phyloP scores from a whole-genome alignment of 192 early-diverging fungal species.

The Anaeromyces robustus region DNA sequence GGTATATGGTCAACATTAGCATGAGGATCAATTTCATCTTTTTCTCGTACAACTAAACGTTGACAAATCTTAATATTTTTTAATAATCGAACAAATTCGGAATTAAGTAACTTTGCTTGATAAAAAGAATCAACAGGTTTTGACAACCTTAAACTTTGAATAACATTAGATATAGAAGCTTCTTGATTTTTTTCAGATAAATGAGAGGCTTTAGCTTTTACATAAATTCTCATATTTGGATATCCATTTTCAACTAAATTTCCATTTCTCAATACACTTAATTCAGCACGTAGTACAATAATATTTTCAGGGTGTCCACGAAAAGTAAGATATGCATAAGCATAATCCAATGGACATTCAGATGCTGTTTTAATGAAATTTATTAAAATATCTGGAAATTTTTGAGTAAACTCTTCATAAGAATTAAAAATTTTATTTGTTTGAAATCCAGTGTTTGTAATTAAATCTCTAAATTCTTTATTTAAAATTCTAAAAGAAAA shows the following conservation, averaged over 20 bases:
- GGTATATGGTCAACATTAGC: neutral
- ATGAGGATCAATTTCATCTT: neutral
- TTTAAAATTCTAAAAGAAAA: neutral
- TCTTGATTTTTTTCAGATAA: neutral
- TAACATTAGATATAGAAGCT: neutral
- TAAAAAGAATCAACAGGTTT: neutral
- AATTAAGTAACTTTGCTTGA: neutral
- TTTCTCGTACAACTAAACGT: neutral
- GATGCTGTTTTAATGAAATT: neutral
- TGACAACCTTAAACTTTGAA: neutral
- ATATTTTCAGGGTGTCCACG: neutral
- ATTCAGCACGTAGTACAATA: neutral
- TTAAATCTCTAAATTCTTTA: neutral
- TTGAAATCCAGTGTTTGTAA: neutral
- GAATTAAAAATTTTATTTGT: neutral
- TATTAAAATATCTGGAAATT: neutral
- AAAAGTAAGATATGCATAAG: neutral
- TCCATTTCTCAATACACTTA: neutral
- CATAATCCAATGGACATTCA: neutral
- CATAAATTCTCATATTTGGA: neutral
- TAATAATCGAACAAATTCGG: neutral
- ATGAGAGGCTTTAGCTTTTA: neutral
- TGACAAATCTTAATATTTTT: neutral
- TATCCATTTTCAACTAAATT: neutral
- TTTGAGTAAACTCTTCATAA: neutral